phyloP scores from a whole-genome alignment of 1,284 basidiomycete species.

The Ustilago nuda region DNA sequence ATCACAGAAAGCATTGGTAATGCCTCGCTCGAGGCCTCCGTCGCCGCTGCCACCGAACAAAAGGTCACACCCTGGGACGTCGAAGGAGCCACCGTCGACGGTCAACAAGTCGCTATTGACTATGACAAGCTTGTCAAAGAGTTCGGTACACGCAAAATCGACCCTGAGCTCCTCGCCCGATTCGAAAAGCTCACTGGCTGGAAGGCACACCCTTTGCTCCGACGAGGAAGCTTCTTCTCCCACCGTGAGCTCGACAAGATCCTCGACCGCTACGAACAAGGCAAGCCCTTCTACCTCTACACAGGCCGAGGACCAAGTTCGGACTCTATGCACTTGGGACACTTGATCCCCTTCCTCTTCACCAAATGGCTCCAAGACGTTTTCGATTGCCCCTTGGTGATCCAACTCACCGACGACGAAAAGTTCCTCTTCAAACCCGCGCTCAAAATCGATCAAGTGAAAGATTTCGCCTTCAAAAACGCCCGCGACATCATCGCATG shows the following conservation, averaged over 20 bases:
- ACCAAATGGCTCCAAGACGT: conserved; percentile 99
- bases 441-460: conserved; percentile 88
- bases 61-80: conserved; percentile 98
- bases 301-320: conserved; percentile 96
- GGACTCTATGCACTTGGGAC: conserved; percentile 97
- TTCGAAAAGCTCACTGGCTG: conserved; percentile 93
- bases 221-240: conserved; percentile 96
- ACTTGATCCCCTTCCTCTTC: conserved; percentile 97
- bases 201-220: conserved; percentile 88
- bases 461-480: conserved; percentile 85
- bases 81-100: conserved; percentile 91
- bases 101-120: conserved; percentile 79
- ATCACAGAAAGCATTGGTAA: conserved; percentile 54
- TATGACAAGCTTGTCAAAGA: conserved; percentile 95
- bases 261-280: conserved; percentile 93
- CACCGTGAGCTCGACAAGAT: conserved; percentile 96
- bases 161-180: conserved; percentile 81
- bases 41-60: conserved; percentile 72
- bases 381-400: conserved; percentile 91
- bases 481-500: conserved; percentile 96
- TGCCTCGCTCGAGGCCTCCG: conserved; percentile 43
- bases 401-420: conserved; percentile 98
- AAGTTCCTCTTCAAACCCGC: conserved; percentile 98
- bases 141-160: conserved; percentile 89
- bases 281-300: conserved; percentile 97